phyloP scores from a whole-genome alignment of 2,329 filamentous ascomycete species.

The Diaporthe longicolla region DNA sequence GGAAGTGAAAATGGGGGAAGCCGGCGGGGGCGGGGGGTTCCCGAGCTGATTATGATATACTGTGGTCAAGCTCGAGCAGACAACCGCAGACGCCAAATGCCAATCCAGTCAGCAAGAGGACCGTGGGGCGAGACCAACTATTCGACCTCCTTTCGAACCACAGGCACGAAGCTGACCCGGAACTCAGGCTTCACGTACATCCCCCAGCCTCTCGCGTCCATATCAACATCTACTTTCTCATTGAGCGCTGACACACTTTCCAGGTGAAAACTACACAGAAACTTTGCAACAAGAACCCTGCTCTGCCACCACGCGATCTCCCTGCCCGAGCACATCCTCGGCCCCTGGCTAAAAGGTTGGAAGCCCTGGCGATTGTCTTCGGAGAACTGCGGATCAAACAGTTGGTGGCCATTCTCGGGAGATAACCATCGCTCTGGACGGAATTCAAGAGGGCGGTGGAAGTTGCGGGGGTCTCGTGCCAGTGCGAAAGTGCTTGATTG shows the following conservation, averaged over 20 bases:
- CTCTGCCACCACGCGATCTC: conserved; percentile 45
- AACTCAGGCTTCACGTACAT: conserved; percentile 12
- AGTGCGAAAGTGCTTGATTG: conserved; percentile 3
- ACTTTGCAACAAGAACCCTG: conserved; percentile 44
- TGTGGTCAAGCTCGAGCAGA: no score
- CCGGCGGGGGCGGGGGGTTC: no score
- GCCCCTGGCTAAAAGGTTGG: conserved; percentile 45
- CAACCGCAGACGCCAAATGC: no score
- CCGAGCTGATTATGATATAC: no score
- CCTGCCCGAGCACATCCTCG: conserved; percentile 43
- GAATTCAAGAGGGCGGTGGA: background rate
- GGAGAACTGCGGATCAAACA: background rate
- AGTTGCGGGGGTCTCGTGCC: conserved; percentile 1
- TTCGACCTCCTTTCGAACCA: no score
- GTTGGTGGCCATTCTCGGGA: background rate
- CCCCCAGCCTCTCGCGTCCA: background rate
- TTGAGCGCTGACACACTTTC: background rate
- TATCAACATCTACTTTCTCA: accelerated
- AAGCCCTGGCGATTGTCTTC: background rate
- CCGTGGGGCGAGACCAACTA: no score
- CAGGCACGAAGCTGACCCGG: conserved; percentile 35
- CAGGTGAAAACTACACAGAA: conserved; percentile 33
- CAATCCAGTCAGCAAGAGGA: no score
- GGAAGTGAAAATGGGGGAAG: no score
- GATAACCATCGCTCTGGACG: conserved; percentile 28